Base-by-base conservation (phyloP, 305 asterid genomes). In the Fraxinus floribunda region DNA sequence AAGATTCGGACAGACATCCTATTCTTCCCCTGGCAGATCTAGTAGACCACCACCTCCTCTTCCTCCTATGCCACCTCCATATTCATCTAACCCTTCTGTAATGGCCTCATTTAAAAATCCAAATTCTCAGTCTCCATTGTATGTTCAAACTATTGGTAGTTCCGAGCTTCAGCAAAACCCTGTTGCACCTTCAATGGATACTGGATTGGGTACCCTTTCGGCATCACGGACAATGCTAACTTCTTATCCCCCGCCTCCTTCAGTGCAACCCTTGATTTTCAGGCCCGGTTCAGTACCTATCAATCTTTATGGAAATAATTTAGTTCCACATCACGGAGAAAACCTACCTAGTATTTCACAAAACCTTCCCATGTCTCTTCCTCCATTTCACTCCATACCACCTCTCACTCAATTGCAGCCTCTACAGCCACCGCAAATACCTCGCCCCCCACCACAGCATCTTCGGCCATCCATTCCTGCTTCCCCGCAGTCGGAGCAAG, bases 51-150 rank as follows among this genome's bases (percentile, higher is more conserved):
- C 87, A 82, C 99, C 99, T 41, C 98, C 97, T n/a, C 97, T 92
- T 82, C 95, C 97, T 79, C 94, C 94, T 13, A 93, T 97, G 1
- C 95, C 98, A 3, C 93, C 95, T 75, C 97, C 97, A 81, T 94
- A 91, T 88, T 86, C 92, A 26, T 81, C 90, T 80, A 90, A 83
- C 78, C 79, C 91, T 76, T 76, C 89, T 78, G 57, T 83, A 55
- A 39, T 88, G 73, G 79, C 90, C 29, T 89, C 91, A 36, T 77
- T 91, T 30, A 90, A 84, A 78, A 86, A 84, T 88, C 77, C 90
- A 16, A 82, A 90, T 81, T 90, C 97, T 74, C 95, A 86, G 81
- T 85, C 96, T 75, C 86, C 84, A 44, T 87, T 86, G 77, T 91
- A 89, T 86, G 88, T 81, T 86, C 98, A 89, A 82, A 75, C 83